Conservation (phyloP, 2,329 filamentous ascomycete species). For the Sporothrix protearum region DNA sequence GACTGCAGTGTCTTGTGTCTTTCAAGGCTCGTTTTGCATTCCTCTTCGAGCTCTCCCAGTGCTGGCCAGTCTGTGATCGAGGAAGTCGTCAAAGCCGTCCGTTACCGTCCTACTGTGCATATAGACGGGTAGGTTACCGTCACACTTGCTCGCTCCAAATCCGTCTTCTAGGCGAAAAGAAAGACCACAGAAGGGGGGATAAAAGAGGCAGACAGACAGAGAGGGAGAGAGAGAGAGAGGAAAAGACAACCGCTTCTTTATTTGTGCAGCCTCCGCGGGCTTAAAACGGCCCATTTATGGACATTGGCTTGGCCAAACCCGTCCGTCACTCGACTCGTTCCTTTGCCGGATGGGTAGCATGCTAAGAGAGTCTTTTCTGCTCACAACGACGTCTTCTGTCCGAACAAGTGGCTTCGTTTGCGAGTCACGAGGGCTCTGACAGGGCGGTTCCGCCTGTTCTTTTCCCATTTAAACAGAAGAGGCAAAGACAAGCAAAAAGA, state of each 20-base stretch:
- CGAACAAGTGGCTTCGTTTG: no score
- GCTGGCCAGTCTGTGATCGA: background rate
- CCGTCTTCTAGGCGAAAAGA: background rate
- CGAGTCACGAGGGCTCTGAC: conserved; percentile 1
- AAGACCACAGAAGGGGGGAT: background rate
- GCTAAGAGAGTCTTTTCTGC: background rate
- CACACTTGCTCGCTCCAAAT: background rate
- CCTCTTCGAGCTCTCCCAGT: background rate
- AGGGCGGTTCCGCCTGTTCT: background rate
- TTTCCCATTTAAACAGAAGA: background rate
- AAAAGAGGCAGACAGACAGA: background rate
- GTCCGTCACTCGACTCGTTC: background rate
- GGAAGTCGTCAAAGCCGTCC: background rate
- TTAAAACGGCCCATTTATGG: conserved; percentile 12
- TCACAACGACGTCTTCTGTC: background rate
- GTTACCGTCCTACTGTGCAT: background rate
- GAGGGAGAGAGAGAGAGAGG: background rate
- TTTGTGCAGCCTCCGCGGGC: conserved; percentile 10
- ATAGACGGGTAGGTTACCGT: background rate
- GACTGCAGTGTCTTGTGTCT: background rate
- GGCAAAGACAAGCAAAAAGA: background rate
- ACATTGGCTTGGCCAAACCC: background rate
- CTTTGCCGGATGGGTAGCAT: background rate
- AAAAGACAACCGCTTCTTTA: background rate
- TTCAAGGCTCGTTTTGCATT: background rate